Evolutionary conservation across 2,329 filamentous ascomycete species (phyloP).

Genomic region (Penicillium sp.): DNA sequence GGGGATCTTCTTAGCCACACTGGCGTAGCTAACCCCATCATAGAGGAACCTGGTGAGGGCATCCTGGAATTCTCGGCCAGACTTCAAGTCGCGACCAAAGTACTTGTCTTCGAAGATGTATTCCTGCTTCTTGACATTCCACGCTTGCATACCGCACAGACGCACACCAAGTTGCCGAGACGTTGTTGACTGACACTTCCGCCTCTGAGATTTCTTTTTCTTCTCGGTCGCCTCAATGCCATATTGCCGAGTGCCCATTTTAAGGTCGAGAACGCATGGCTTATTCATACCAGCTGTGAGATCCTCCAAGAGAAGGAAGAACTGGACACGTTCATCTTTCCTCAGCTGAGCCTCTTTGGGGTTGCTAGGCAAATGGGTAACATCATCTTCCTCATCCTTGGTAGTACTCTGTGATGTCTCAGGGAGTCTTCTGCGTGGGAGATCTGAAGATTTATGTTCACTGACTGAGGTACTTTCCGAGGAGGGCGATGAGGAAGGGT

Average conservation of each 20-base stretch:
- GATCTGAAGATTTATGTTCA: slow-evolving; percentile 1
- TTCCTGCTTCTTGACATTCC: slow-evolving; percentile 79
- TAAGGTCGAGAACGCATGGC: slow-evolving; percentile 94
- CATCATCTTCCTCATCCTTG: slow-evolving; percentile 28
- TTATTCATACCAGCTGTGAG: slow-evolving; percentile 95
- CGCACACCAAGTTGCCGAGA: slow-evolving; percentile 89
- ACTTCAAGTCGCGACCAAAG: slow-evolving; percentile 85
- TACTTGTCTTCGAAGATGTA: slow-evolving; percentile 99
- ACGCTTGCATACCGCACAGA: slow-evolving; percentile 94
- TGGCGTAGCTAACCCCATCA: slow-evolving; percentile 79
- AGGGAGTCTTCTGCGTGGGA: slow-evolving; percentile 2
- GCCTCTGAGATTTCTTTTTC: slow-evolving; percentile 88
- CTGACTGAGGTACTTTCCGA: slow-evolving; percentile 12
- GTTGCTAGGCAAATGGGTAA: slow-evolving; percentile 61
- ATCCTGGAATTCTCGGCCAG: slow-evolving; percentile 83
- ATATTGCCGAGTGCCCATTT: slow-evolving; percentile 98
- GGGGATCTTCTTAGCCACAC: slow-evolving; percentile 84
- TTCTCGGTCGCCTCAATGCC: slow-evolving; percentile 88
- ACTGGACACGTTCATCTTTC: slow-evolving; percentile 71
- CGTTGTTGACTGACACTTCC: slow-evolving; percentile 90
- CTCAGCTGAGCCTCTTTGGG: slow-evolving; percentile 71
- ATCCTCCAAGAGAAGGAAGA: slow-evolving; percentile 91
- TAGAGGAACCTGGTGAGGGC: slow-evolving; percentile 89
- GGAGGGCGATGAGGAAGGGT: slow-evolving; percentile 21
- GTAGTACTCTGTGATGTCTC: slow-evolving; percentile 13